A percentile compares a stretch with the other conserved stretches of the same genome.
phyloP scores from a whole-genome alignment of 768 basidiomycete species.

The Pholiota conissans region DNA sequence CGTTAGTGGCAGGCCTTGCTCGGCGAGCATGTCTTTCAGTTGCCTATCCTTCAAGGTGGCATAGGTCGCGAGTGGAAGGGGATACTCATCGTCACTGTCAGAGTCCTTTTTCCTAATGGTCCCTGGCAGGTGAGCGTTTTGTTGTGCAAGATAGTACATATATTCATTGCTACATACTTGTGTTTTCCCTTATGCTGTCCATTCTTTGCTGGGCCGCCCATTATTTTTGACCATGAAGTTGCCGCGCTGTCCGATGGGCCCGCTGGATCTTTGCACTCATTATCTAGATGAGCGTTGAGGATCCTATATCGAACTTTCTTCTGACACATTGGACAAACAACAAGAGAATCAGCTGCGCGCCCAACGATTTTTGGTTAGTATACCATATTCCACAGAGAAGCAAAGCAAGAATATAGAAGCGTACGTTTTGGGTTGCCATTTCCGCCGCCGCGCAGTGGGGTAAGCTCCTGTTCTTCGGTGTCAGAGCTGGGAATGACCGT shows the following conservation, averaged over 20 bases:
- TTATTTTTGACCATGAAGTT: slow-evolving; percentile 46
- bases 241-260: slow-evolving; percentile 16
- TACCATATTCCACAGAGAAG: neutral
- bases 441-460: slow-evolving; percentile 5
- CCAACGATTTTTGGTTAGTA: neutral
- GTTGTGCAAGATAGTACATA: slow-evolving; percentile 9
- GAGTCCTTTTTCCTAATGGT: slow-evolving; percentile 19
- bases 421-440: slow-evolving; percentile 19
- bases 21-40: slow-evolving; percentile 53
- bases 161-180: slow-evolving; percentile 25
- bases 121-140: neutral
- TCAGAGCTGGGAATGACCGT: slow-evolving; percentile 34
- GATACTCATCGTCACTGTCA: slow-evolving; percentile 36
- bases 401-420: neutral
- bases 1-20: slow-evolving; percentile 46
- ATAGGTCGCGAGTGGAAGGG: slow-evolving; percentile 67
- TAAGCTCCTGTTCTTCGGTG: slow-evolving; percentile 31
- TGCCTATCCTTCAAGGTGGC: slow-evolving; percentile 61
- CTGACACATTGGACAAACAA: slow-evolving; percentile 66
- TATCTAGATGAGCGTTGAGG: slow-evolving; percentile 72
- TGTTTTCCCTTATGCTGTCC: slow-evolving; percentile 31
- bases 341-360: slow-evolving; percentile 39
- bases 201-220: slow-evolving; percentile 41
- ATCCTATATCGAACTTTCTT: slow-evolving; percentile 40
- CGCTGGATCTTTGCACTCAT: slow-evolving; percentile 45